Evolutionary conservation across 192 early-diverging fungal species (phyloP), one percentile per base, ranked within the genome.

Genomic region (Coemansia sp.): DNA sequence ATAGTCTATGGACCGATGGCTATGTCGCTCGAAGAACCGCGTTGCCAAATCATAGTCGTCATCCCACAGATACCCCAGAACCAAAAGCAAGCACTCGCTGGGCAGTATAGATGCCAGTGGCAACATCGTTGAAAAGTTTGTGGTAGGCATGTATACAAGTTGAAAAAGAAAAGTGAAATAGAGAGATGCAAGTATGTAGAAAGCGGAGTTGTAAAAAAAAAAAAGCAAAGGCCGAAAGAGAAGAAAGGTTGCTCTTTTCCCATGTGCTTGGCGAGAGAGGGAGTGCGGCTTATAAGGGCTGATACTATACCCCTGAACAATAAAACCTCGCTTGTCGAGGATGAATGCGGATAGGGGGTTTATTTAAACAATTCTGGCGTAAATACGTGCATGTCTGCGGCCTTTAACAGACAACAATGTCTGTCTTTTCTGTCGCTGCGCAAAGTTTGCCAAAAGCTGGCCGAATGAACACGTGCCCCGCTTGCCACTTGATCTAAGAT

Each of bases 31-130:
- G 27, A 68, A 42, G 66, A 82, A 82, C 46, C 46, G 21, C 17
- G 29, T 21, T 1, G 59, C 38, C 12, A 63, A 12, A 3, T 31
- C n/a, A 29, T 55, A 29, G 9, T 63, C 53, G 38, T 71, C 57
- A 41, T 70, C 61, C 80, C 80, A 82, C 45, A 77, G 67, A 34
- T 67, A 70, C 38, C 65, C 69, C 19, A 82, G 69, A 4, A 82
- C 64, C 9, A 38, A 23, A 14, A 71, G 58, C 60, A 82, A 25
- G 27, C 75, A 77, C 51, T 74, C 75, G 42, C 68, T 53, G n/a
- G 75, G 60, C n/a, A 82, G 60, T 17, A 31, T 25, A 25, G 66
- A 57, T 8, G 59, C 70, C 4, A 39, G 27, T 36, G 65, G 19
- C 23, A 15, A 25, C 1, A 42, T 48, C 55, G 53, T 34, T 21